Percentiles rank a stretch among this genome's conserved stretches.
phyloP scores from a whole-genome alignment of 768 basidiomycete genomes.

The Tulasnella calospora region DNA sequence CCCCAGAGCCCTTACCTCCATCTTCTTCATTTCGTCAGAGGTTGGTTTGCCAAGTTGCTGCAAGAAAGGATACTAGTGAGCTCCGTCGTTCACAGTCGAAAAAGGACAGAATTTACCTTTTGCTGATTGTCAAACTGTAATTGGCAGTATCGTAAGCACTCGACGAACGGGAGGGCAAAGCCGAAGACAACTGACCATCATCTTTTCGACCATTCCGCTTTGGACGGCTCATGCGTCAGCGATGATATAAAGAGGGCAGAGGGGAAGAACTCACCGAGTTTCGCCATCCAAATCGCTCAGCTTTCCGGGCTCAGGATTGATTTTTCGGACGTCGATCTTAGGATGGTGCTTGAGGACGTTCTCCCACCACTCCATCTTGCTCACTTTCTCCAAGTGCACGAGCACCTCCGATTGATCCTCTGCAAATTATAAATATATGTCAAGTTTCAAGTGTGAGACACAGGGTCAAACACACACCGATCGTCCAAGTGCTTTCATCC shows the following conservation, averaged over 20 bases:
- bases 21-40: constrained; percentile 88
- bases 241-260: background rate
- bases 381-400: constrained; percentile 81
- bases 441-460: constrained; percentile 10
- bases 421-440: constrained; percentile 33
- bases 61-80: constrained; percentile 6
- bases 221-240: background rate
- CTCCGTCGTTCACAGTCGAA: constrained; percentile 15
- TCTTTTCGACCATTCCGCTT: constrained; percentile 98
- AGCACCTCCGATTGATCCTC: constrained; percentile 72
- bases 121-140: constrained; percentile 72
- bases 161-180: constrained; percentile 12
- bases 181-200: constrained; percentile 74
- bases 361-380: constrained; percentile 94
- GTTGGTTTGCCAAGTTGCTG: constrained; percentile 96
- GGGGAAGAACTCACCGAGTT: constrained; percentile 58
- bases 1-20: constrained; percentile 53
- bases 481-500: constrained; percentile 95
- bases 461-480: constrained; percentile 52
- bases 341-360: constrained; percentile 93
- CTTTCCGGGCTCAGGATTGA: constrained; percentile 91
- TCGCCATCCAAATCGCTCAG: constrained; percentile 94
- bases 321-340: constrained; percentile 94
- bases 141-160: background rate
- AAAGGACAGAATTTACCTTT: constrained; percentile 45